Base-by-base conservation (phyloP, 441 rosid species). In the Populus hybrid region DNA sequence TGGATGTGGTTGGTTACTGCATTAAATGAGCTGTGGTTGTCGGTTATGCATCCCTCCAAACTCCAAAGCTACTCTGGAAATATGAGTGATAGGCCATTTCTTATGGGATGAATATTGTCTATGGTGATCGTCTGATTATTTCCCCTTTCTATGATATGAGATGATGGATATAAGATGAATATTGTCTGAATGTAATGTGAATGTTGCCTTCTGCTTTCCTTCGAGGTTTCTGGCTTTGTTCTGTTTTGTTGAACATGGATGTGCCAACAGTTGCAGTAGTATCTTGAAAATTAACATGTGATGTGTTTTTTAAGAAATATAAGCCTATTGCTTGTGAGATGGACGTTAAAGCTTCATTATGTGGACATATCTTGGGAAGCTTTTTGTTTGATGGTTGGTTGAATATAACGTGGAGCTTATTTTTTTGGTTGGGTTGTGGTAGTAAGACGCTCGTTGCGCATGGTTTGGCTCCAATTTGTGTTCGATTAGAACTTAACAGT, bases 1-100 rank as follows among this genome's bases (percentile, higher is more conserved):
- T 36, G 53, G 76, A 77, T 71, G 64, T 80, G 78, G 77, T 78
- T 84, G 83, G 59, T 75, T 69, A 63, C 78, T 79, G 33, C 33
- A 31, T 31, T 59, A 40, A 64, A 26, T 56, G 76, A 38, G 76
- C 56, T 80, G 64, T 42, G 71, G 65, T 73, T 78, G 74, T 63
- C 69, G 73, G 29, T 67, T 78, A 24, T 76, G 29, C 74, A 56
- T 24, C 38, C 64, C 40, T 72, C 16, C 53, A 38, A 33, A 33
- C 40, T 72, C 16, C 53, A 31, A 69, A 84, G 77, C 40, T 29
- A 7, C 80, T 50, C 21, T 65, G 72, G 66, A 65, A 33, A 61
- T 74, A 31, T 31, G n/a, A 3, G 24, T 24, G 18, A 45, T 45
- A 45, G 53, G 53, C 53, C 68, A 38, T 67, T 66, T 31, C 64